Evolutionary conservation across 371 early-diverging fungal species (phyloP), one percentile per base, ranked within the genome.

Genomic region (Mortierella sp.): DNA sequence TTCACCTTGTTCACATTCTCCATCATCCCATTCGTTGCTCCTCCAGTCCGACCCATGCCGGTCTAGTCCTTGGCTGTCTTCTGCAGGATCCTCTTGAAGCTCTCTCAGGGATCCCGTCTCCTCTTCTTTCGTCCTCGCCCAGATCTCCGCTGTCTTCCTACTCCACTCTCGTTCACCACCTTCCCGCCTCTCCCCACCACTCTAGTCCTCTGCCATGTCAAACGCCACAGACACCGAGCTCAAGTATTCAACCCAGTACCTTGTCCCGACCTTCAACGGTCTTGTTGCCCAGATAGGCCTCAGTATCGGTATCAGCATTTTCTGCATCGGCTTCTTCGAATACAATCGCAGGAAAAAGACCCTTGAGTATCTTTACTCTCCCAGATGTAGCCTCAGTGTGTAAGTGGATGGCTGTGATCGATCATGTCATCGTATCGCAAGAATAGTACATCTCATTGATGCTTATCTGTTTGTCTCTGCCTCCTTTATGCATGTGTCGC

Each of bases 271-370:
- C n/a, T 79, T 77, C 61, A 63, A 73, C 19, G 81, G 81, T 6
- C 39, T 81, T 24, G 67, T 71, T 2, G 68, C 81, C 41, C 81
- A 81, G 71, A 68, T 81, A 37, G 81, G 81, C 25, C 65, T 81
- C 49, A 64, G 74, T 13, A 49, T 66, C 28, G 67, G 70, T 12
- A 54, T 79, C 37, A 72, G 74, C 12, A 16, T 78, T 10, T 68
- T 71, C 39, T 78, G 80, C 55, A 21, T 78, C 19, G 60, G 61
- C 28, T 48, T 71, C 45, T 81, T 81, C 60, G 81, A 81, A 57
- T 77, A 70, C 65, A 72, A 79, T 54, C 48, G 81, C 13, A 62
- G 80, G 6, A 66, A 67, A 59, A 78, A 78, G 66, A 72, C 78
- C 0, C 60, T 79, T 9, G 61, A 72, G 28, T 76, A 81, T 57